phyloP scores from a whole-genome alignment of 495 filamentous ascomycete species.

The Cudoniella acicularis region DNA sequence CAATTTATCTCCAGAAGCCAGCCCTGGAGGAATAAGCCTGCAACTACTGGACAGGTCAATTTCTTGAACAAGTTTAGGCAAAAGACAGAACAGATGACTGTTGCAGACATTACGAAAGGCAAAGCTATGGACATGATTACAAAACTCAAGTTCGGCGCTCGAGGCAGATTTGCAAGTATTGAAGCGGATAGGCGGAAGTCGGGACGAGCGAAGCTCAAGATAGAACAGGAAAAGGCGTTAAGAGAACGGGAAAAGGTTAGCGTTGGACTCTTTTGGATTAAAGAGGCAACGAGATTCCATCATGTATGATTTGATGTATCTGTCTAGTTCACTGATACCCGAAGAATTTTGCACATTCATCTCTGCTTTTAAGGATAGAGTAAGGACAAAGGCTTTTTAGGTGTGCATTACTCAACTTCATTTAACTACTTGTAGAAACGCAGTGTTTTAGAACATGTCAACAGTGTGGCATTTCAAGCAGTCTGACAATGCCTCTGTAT shows the following conservation, averaged over 20 bases:
- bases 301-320: conserved; percentile 7
- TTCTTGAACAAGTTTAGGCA: conserved; percentile 67
- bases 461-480: too few species aligned
- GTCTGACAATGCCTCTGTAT: too few species aligned
- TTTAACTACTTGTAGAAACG: too few species aligned
- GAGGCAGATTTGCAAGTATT: conserved; percentile 58
- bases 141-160: conserved; percentile 79
- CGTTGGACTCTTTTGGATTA: conserved; percentile 54
- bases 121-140: conserved; percentile 90
- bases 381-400: too few species aligned
- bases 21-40: conserved; percentile 63
- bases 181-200: conserved; percentile 45
- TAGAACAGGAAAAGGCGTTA: conserved; percentile 38
- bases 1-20: conserved; percentile 53
- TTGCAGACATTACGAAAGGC: conserved; percentile 66
- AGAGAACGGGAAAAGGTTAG: conserved; percentile 50
- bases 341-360: neutral
- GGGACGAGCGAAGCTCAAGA: conserved; percentile 37
- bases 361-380: too few species aligned
- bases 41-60: conserved; percentile 64
- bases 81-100: conserved; percentile 49
- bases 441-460: too few species aligned
- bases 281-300: conserved; percentile 2
- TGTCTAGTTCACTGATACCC: conserved; percentile 1
- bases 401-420: too few species aligned